Base-by-base conservation (phyloP, 139 green algal species). In the Coelastrella sp. region DNA sequence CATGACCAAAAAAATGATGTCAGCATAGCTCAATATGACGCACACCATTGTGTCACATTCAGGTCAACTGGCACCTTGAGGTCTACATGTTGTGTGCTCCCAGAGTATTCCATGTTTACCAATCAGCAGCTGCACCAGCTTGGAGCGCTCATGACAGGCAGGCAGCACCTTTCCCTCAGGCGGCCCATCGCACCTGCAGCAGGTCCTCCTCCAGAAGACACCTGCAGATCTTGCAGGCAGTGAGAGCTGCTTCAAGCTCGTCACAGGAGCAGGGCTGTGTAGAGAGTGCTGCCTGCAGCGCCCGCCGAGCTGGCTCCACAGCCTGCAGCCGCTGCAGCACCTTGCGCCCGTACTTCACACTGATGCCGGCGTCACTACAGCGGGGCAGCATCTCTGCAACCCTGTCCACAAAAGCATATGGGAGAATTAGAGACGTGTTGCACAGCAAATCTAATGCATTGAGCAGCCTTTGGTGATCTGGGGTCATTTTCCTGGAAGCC, bases 281-380 rank as follows among this genome's bases (percentile, higher is more conserved):
- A 56, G 60, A 60, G 35, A 90, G 72, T 49, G 91, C 91, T 1
- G 84, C 70, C 68, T 81, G 59, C 84, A 93, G 88, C 11, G 88
- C 83, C 10, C 22, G 20, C 3, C 88, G 83, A 3, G 89, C 89
- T n/a, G 92, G 89, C 3, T 17, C 86, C 9, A 91, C 89, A 24
- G 65, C 60, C 89, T 90, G 85, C 82, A 94, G 84, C 12, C 92
- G 92, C 86, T 92, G 92, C 85, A 91, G 84, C 88, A 93, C 90
- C 92, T 94, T 94, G 61, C 87, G 83, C 9, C 92, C 90, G 49
- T 94, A 94, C 75, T 94, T 94, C 61, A 92, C 84, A 27, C 88
- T 92, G 90, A 94, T 92, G 85, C 92, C 92, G 5, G 80, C 86
- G 4, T 88, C 88, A 8, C 7, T 86, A 27, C 59, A 85, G 49